These are phyloP conservation scores for Magnolia sinica DNA, from an alignment of 164 flowering plant genomes.

Conservation along the genomic window DNA sequence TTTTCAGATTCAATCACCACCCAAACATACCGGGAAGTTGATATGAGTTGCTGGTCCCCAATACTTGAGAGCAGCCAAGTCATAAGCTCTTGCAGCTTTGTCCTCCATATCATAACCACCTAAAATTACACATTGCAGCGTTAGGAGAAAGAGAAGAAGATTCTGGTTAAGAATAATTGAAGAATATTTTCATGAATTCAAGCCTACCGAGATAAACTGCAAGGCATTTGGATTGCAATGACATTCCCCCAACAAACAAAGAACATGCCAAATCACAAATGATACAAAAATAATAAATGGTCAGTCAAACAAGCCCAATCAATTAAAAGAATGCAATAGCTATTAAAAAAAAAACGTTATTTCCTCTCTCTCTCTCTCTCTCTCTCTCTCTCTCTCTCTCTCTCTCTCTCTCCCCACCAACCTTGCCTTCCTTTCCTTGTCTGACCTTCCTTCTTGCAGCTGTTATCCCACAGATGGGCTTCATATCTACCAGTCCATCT, in stretches of 20 bases:
- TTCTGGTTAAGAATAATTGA: not conserved
- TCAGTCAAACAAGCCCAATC: slow-evolving; percentile 27
- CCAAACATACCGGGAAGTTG: slow-evolving; percentile 58
- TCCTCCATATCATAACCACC: slow-evolving; percentile 96
- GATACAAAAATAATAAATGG: slow-evolving; percentile 7
- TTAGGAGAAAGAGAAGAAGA: not conserved
- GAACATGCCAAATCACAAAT: slow-evolving; percentile 12
- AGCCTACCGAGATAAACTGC: slow-evolving; percentile 74
- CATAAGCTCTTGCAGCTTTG: slow-evolving; percentile 91
- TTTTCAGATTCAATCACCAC: not conserved
- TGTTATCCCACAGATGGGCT: slow-evolving; percentile 93
- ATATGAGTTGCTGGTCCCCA: slow-evolving; percentile 89
- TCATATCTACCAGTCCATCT: slow-evolving; percentile 96
- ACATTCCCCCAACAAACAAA: slow-evolving; percentile 20
- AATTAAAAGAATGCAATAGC: slow-evolving; percentile 12
- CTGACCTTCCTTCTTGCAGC: slow-evolving; percentile 92
- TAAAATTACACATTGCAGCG: slow-evolving; percentile 16
- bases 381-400: too few species aligned
- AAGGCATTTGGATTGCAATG: slow-evolving; percentile 16
- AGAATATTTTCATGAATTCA: not conserved
- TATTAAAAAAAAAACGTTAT: not conserved
- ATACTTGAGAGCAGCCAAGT: slow-evolving; percentile 85
- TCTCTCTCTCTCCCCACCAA: slow-evolving; percentile 19
- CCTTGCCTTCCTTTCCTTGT: slow-evolving; percentile 97
- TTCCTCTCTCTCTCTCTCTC: not conserved